phyloP scores from a whole-genome alignment of 306 rosid species.

The Quercus berberidifolia region DNA sequence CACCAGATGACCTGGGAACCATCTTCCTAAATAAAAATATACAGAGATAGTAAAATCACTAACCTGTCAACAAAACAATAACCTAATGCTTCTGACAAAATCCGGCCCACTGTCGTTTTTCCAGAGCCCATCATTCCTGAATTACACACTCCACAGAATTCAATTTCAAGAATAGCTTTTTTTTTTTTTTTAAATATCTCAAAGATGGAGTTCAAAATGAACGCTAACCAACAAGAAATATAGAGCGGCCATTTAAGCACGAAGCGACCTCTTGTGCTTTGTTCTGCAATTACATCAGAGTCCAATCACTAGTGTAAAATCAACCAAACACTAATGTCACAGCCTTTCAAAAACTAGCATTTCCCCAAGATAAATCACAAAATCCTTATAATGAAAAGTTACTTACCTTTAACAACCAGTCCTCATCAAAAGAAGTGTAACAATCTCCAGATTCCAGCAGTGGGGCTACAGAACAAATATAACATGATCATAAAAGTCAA shows the following conservation, averaged over 20 bases:
- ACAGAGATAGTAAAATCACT: neutral
- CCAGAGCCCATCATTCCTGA: conserved; percentile 19
- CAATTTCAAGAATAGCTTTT: neutral
- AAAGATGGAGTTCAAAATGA: neutral
- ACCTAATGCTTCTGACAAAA: conserved; percentile 14
- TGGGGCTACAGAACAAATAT: neutral
- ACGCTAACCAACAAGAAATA: conserved; percentile 4
- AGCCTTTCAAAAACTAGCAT: too few relatives aligned
- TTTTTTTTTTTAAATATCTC: neutral
- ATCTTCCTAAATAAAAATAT: neutral
- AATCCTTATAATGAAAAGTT: neutral
- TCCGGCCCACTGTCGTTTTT: conserved; percentile 13
- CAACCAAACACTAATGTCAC: neutral
- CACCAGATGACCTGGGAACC: neutral
- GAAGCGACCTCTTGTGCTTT: conserved; percentile 8
- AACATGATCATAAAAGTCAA: neutral
- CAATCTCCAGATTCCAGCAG: neutral
- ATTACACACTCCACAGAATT: neutral
- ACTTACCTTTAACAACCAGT: conserved; percentile 2
- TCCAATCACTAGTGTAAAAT: neutral
- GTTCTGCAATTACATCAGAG: neutral
- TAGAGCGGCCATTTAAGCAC: conserved; percentile 3
- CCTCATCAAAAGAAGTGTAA: neutral
- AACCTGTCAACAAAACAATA: conserved; percentile 16
- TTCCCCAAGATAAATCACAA: too few relatives aligned